Conservation (phyloP, 441 rosid genomes). For the Bocquillonia castaneifolia region DNA sequence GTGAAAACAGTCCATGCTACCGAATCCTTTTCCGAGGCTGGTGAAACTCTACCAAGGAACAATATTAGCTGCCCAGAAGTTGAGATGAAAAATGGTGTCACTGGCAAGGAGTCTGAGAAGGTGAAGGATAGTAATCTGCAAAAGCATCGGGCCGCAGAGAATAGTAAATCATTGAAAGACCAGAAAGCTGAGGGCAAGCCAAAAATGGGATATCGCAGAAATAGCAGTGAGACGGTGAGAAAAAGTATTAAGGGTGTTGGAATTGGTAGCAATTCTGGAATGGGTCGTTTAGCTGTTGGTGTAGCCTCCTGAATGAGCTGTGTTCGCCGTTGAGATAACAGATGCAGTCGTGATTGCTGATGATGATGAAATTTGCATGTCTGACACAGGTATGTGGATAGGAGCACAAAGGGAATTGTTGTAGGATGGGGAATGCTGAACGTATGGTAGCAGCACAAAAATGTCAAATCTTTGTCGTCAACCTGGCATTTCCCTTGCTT, state of each 20-base stretch:
- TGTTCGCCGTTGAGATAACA: not conserved
- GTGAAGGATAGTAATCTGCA: conserved; percentile 23
- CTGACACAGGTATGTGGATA: not conserved
- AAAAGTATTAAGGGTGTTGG: conserved; percentile 33
- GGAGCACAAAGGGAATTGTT: not conserved
- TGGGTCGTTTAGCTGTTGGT: conserved; percentile 36
- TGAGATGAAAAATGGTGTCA: conserved; percentile 14
- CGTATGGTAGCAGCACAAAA: not conserved
- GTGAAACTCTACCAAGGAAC: conserved; percentile 17
- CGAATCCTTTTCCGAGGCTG: conserved; percentile 26
- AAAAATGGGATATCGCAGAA: conserved; percentile 25
- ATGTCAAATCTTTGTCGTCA: not conserved
- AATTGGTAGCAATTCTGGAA: conserved; percentile 28
- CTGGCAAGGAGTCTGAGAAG: conserved; percentile 25
- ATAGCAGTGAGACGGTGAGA: conserved; percentile 28
- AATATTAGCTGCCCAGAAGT: conserved; percentile 19
- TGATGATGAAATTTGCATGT: not conserved
- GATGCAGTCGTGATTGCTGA: not conserved
- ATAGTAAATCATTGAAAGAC: conserved; percentile 21
- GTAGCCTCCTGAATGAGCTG: conserved; percentile 37
- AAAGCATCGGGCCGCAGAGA: conserved; percentile 24
- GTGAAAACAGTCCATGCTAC: not conserved
- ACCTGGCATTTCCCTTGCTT: not conserved
- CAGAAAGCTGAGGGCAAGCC: conserved; percentile 25
- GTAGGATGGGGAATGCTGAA: not conserved